Base-by-base conservation (phyloP, 495 filamentous ascomycete species). In the Penicillium goetzii region DNA sequence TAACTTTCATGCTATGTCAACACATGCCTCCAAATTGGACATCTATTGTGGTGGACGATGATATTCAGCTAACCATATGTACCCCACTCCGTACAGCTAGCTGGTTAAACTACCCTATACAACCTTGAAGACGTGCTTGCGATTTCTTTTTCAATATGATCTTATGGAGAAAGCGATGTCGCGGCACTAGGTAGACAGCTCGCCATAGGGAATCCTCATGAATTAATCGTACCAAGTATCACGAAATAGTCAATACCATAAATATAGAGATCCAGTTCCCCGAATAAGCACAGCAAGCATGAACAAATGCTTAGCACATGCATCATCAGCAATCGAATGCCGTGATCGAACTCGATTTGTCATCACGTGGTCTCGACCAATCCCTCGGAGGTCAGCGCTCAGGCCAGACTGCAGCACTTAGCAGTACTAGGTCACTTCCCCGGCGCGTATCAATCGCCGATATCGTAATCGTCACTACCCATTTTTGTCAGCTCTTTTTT, bases 401-500 rank as follows among this genome's bases (percentile, higher is more conserved):
- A 21, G 21, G 15, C 36, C 36, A 40, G 36, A 40, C 14, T 17
- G 4, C 30, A 7, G 30, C 9, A 32, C n/a, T n/a, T n/a, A 5
- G 4, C 15, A 14, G 12, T 11, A 17, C 15, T 40, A 1, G 12
- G 33, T 1, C 11, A 28, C 10, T 25, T 45, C 33, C 23, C 58
- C 50, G n/a, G 30, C 17, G 58, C 62, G 62, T 60, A 60, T 64
- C 62, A 41, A 60, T 49, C 15, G 33, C 54, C 63, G 63, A 62
- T 66, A 64, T 61, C 58, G 61, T 69, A 65, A 62, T 50, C 33
- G 58, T 23, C 19, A 59, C 56, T 60, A 56, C 26, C 11, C 12
- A 6, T 61, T 66, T 66, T 63, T 66, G 54, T 63, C 60, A 66
- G 63, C 60, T 63, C 34, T 49, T 49, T 65, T 58, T 34, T 49